A percentile compares a stretch with the other conserved stretches of the same genome.
These are phyloP conservation scores for Thermoascus crustaceus DNA, from an alignment of 2,329 filamentous ascomycete species.

Conservation along the genomic window DNA sequence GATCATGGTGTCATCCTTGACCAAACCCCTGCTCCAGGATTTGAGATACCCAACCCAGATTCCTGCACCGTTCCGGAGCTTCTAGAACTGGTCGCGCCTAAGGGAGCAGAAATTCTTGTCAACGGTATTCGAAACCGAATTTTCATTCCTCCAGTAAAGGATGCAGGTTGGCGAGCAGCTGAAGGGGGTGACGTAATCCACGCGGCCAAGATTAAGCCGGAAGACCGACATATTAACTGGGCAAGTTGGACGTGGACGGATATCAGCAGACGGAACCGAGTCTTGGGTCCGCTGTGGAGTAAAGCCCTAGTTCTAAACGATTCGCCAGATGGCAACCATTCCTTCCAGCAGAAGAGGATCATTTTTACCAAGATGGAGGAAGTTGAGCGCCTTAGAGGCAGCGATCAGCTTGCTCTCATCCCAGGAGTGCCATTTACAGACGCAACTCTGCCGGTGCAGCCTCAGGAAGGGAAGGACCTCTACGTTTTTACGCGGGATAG, in stretches of 20 bases:
- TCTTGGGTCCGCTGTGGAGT: constrained; percentile 62
- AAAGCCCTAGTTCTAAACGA: constrained; percentile 21
- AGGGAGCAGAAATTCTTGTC: constrained; percentile 65
- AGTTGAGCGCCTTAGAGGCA: constrained; percentile 18
- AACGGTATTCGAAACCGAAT: constrained; percentile 53
- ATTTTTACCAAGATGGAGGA: constrained; percentile 32
- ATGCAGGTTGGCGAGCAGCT: constrained; percentile 20
- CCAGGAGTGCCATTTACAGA: constrained; percentile 32
- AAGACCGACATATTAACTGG: constrained; percentile 58
- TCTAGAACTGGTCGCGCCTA: constrained; percentile 48
- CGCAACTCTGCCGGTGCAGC: constrained; percentile 16
- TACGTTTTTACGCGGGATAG: constrained; percentile 31
- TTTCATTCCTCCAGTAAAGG: constrained; percentile 55
- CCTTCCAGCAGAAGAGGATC: constrained; percentile 25
- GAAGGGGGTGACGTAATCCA: constrained; percentile 32
- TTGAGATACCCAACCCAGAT: constrained; percentile 42
- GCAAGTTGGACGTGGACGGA: constrained; percentile 44
- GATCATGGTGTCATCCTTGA: constrained; percentile 70
- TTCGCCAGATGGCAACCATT: constrained; percentile 9
- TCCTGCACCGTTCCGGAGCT: constrained; percentile 44
- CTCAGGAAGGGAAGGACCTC: constrained; percentile 20
- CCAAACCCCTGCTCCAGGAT: constrained; percentile 55
- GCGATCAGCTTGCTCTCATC: constrained; percentile 19
- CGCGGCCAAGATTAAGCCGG: constrained; percentile 65
- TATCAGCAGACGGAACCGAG: constrained; percentile 49